Evolutionary conservation across 2,329 filamentous ascomycete genomes (phyloP), one percentile per base, ranked within the genome.

Genomic region (Nemania diffusa): DNA sequence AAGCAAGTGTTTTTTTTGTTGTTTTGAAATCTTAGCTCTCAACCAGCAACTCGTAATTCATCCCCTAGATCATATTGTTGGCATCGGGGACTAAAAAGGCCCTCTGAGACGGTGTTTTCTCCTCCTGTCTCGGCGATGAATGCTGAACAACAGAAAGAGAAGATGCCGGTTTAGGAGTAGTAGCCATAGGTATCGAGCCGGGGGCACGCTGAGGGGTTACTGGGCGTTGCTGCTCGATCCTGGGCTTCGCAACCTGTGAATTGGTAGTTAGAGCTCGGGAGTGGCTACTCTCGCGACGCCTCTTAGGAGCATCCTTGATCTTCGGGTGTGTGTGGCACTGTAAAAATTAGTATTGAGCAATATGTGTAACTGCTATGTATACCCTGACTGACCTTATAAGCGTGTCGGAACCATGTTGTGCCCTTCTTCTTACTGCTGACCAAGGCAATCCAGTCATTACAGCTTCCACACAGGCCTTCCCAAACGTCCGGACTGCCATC

Each of bases 381-480:
- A 4, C 9, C 40, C 9, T 48, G 26, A 60, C 57, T 71, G 79
- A 92, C 91, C 86, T 95, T 96, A 83, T 96, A 96, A 53, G 92
- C 92, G 79, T 97, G 93, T 71, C 93, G 85, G 79, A 95, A 97
- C 92, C 92, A 97, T 3, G 92, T 94, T 0, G 92, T 97, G n/a
- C 92, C 92, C 82, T 95, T 94, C 84, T 95, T 95, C 82, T 95
- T 95, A 78, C 90, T 93, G 81, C 91, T 94, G 48, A 94, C 91
- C 40, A 94, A 82, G 13, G 91, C 89, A 72, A 94, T 90, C 92
- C 92, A 94, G 68, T 93, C 91, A 71, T 90, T 91, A 80, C 92
- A 94, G 76, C 88, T 91, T 57, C 91, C 88, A 75, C 92, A 95
- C 5, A 93, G 83, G 1, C 91, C 92, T 76, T 95, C 92, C 90